Evolutionary conservation across 495 filamentous ascomycete species (phyloP), one percentile per base, ranked within the genome.

Genomic region (Talaromyces stipitatus): DNA sequence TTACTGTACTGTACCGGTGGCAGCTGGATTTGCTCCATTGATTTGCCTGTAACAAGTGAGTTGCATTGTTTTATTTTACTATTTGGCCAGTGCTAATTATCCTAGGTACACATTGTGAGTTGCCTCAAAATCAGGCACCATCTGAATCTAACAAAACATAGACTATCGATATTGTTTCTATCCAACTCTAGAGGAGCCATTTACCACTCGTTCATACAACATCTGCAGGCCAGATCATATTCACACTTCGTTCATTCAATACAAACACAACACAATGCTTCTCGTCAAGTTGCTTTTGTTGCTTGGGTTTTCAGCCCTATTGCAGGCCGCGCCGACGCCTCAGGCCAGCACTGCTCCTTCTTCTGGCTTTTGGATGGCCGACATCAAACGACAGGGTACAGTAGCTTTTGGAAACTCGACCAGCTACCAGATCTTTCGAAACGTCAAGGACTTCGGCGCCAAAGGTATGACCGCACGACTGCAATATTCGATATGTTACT

Each of bases 371-470:
- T 97, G 92, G 92, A 72, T 95, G 50, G 78, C 80, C 33, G 76
- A 72, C 59, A 87, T 95, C 64, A 66, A 84, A 46, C 86, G 87
- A 16, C 83, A 90, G 60, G 91, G 90, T 29, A 70, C 69, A 0
- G 80, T 85, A 26, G 81, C 85, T 8, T 94, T 86, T 65, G 84
- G 80, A 58, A 68, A 67, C 29, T 68, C 76, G 26, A 63, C 72
- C 18, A 58, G 64, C 48, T 94, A 90, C 68, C 79, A 90, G 66
- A 78, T 96, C 20, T 96, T 84, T 70, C 87, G 92, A 38, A 95
- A 97, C 66, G 91, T 97, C 26, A 85, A 78, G 71, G 91, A 95
- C 61, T 94, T 82, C 64, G 89, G 89, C 23, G 89, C 89, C 3
- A 85, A 76, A 54, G 88, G 83, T 80, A 64, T 33, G 65, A 63